Conservation (phyloP, 2,329 filamentous ascomycete species). For the Neophaeococcomyces mojaviensis region DNA sequence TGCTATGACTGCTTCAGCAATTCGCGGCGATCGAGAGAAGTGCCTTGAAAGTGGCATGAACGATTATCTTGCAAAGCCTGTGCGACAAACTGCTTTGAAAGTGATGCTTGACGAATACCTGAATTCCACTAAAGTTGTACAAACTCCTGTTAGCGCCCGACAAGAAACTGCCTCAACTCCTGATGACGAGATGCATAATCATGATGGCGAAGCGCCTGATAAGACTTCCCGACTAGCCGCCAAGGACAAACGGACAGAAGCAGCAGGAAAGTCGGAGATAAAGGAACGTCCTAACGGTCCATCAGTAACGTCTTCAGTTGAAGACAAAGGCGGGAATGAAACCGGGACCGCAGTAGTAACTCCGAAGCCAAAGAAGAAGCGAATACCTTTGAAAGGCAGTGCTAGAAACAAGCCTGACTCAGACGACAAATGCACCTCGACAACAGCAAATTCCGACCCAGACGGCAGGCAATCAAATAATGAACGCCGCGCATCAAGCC, state of each 20-base stretch:
- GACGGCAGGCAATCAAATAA: background rate
- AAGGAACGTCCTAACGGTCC: slow-evolving; percentile 9
- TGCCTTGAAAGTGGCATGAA: slow-evolving; percentile 97
- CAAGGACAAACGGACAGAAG: background rate
- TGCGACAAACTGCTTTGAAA: slow-evolving; percentile 79
- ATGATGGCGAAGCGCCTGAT: slow-evolving; percentile 1
- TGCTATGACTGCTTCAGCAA: slow-evolving; percentile 93
- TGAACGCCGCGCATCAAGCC: slow-evolving; percentile 4
- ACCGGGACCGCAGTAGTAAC: background rate
- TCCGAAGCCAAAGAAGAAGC: slow-evolving; percentile 12
- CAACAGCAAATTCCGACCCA: slow-evolving; percentile 4
- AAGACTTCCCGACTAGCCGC: background rate
- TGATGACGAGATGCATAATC: slow-evolving; percentile 13
- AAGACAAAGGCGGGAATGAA: too few species aligned
- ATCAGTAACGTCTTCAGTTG: too few species aligned
- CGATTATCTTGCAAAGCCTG: slow-evolving; percentile 91
- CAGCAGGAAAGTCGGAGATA: slow-evolving; percentile 7
- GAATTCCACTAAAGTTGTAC: slow-evolving; percentile 18
- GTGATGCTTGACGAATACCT: slow-evolving; percentile 69
- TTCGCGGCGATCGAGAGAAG: slow-evolving; percentile 89
- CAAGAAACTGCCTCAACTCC: slow-evolving; percentile 6
- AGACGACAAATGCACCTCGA: slow-evolving; percentile 6
- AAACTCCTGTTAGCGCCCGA: slow-evolving; percentile 7
- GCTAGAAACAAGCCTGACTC: background rate
- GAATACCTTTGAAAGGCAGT: slow-evolving; percentile 10